A percentile compares a stretch with the other conserved stretches of the same genome.
Conservation (phyloP, 2,329 filamentous ascomycete species). For the Phaeophleospora eucalypticola region DNA sequence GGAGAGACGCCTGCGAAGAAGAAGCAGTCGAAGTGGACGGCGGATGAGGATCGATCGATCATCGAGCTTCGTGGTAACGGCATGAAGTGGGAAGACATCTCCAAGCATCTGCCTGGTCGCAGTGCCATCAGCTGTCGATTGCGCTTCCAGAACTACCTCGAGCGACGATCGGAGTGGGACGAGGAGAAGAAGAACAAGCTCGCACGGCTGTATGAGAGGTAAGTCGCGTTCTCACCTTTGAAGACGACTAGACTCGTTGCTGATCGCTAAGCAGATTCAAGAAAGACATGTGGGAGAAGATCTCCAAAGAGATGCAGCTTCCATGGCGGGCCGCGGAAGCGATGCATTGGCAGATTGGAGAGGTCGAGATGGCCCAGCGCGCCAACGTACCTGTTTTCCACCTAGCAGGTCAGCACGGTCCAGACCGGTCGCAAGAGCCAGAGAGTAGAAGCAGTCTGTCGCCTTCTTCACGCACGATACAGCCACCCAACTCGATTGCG, state of each 20-base stretch:
- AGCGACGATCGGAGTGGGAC: constrained; percentile 89
- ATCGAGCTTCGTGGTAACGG: constrained; percentile 84
- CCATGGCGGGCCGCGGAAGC: constrained; percentile 94
- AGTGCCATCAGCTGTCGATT: constrained; percentile 92
- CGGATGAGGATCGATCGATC: constrained; percentile 88
- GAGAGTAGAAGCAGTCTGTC: constrained; percentile 26
- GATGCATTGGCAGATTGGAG: constrained; percentile 97
- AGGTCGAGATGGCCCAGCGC: constrained; percentile 87
- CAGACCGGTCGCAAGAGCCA: constrained; percentile 15
- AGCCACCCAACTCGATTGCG: constrained; percentile 11
- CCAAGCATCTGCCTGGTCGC: constrained; percentile 80
- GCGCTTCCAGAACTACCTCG: constrained; percentile 96
- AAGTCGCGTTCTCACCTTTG: constrained; percentile 34
- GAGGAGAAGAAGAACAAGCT: constrained; percentile 98
- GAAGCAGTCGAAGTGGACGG: constrained; percentile 95
- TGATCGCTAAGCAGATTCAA: constrained; percentile 69
- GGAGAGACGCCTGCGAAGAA: constrained; percentile 74
- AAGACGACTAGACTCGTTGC: background rate
- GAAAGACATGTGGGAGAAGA: constrained; percentile 94
- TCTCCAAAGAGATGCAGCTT: constrained; percentile 89
- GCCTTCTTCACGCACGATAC: constrained; percentile 18
- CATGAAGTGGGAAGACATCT: constrained; percentile 99
- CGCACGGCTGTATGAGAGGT: constrained; percentile 92
- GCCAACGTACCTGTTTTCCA: constrained; percentile 86
- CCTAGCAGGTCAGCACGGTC: constrained; percentile 35